Conservation (phyloP, 2,329 filamentous ascomycete genomes). For the Aureobasidium sp. region DNA sequence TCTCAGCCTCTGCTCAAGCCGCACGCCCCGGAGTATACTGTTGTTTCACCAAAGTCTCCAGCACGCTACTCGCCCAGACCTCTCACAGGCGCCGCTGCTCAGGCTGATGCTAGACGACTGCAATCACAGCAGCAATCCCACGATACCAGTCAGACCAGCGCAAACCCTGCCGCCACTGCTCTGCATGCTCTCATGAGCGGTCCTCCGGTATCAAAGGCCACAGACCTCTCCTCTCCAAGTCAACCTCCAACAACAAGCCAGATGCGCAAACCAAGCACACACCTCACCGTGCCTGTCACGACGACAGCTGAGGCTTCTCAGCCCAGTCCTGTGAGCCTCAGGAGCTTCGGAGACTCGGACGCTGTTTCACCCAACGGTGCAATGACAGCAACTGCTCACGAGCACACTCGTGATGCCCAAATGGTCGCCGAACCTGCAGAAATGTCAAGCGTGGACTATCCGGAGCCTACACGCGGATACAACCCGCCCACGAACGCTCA, state of each 20-base stretch:
- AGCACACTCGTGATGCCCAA: background rate
- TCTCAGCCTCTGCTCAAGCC: constrained; percentile 22
- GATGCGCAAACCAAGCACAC: constrained; percentile 40
- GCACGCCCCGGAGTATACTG: constrained; percentile 19
- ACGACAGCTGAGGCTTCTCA: constrained; percentile 40
- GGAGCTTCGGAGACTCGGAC: constrained; percentile 48
- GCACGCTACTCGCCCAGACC: constrained; percentile 34
- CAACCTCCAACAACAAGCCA: constrained; percentile 43
- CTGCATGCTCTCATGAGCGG: constrained; percentile 39
- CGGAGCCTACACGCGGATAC: constrained; percentile 23
- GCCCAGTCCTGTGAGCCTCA: constrained; percentile 46
- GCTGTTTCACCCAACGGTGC: constrained; percentile 25
- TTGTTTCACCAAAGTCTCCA: constrained; percentile 25
- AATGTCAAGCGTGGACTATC: constrained; percentile 28
- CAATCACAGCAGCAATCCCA: constrained; percentile 30
- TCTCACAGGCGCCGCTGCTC: constrained; percentile 42
- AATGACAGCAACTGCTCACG: constrained; percentile 36
- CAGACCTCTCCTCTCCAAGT: constrained; percentile 37
- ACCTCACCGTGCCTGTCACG: constrained; percentile 43
- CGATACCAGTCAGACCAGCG: constrained; percentile 37
- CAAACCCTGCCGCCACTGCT: constrained; percentile 40
- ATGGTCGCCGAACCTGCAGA: constrained; percentile 30
- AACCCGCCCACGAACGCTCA: constrained; percentile 22
- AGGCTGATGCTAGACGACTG: constrained; percentile 41
- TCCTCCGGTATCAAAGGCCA: constrained; percentile 35